Evolutionary conservation across 2,329 filamentous ascomycete species (phyloP).

Genomic region (Clonostachys rosea): DNA sequence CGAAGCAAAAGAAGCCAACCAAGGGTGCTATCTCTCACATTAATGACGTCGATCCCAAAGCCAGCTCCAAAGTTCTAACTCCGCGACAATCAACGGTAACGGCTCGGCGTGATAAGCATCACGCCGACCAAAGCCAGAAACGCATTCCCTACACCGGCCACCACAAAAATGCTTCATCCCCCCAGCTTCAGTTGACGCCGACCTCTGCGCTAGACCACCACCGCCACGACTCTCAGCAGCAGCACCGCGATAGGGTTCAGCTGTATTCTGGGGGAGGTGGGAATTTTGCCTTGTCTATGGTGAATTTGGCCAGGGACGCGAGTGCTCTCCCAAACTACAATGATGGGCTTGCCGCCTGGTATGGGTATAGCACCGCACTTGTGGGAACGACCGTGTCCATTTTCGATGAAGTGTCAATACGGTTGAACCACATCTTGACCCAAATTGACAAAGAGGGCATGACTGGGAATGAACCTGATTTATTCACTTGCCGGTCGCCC

Average conservation of each 20-base stretch:
- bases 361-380: slow-evolving; percentile 12
- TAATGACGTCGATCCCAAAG: too few relatives aligned
- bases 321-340: slow-evolving; percentile 33
- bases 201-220: not conserved
- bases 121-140: too few relatives aligned
- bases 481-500: slow-evolving; percentile 33
- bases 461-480: slow-evolving; percentile 46
- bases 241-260: slow-evolving; percentile 17
- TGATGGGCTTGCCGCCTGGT: slow-evolving; percentile 35
- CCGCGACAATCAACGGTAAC: too few relatives aligned
- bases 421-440: slow-evolving; percentile 66
- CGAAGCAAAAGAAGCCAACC: too few relatives aligned
- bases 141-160: not conserved
- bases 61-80: too few relatives aligned
- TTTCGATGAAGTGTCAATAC: slow-evolving; percentile 55
- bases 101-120: too few relatives aligned
- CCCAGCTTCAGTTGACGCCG: not conserved
- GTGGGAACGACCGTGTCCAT: slow-evolving; percentile 33
- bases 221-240: slow-evolving; percentile 18
- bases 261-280: slow-evolving; percentile 9
- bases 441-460: slow-evolving; percentile 62
- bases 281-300: slow-evolving; percentile 31
- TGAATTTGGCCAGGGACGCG: slow-evolving; percentile 34
- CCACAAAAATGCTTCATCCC: not conserved
- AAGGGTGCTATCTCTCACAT: too few relatives aligned